Evolutionary conservation across 176 grass and related monocot species (phyloP), one percentile per base, ranked within the genome.

Genomic region (Oryza punctata): DNA sequence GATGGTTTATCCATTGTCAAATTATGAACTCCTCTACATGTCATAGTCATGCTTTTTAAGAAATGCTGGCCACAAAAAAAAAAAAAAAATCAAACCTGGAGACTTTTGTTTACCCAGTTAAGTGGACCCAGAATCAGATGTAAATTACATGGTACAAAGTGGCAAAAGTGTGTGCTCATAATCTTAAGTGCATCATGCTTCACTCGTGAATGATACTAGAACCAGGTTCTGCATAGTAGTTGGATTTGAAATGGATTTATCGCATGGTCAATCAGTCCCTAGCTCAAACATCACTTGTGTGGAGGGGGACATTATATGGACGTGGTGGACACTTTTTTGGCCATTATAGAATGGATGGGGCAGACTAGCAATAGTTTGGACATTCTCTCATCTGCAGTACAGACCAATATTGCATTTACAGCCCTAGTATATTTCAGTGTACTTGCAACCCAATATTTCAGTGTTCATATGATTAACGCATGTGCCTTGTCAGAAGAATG

Each of bases 281-380:
- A 75, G 13, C 28, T 69, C 26, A 49, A 87, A 77, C 28, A 79
- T 73, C 14, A 27, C 27, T 45, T 69, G 80, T 50, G 38, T 12
- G 16, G 38, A 47, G 63, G 10, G 28, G 10, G 16, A 45, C 72
- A 80, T 30, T 38, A 15, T 26, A 72, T 59, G 6, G 18, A 76
- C 7, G 0, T 24, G 6, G 49, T 63, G 57, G 54, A 18, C 19
- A 18, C 12, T 13, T 67, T 28, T n/a, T 18, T n/a, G n/a, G 16
- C n/a, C 29, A 27, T 84, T 27, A 29, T 75, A 69, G 28, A 50
- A 69, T 54, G 3, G 73, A 0, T 81, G n/a, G 29, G 47, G 45
- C 45, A 5, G 37, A 38, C 37, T 16, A 44, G 18, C 18, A 41
- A 27, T 24, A 24, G 15, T 43, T 81, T 77, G 52, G 1, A 82